These are phyloP conservation scores for Theobroma grandiflorum DNA, from an alignment of 441 rosid genomes.

Conservation along the genomic window DNA sequence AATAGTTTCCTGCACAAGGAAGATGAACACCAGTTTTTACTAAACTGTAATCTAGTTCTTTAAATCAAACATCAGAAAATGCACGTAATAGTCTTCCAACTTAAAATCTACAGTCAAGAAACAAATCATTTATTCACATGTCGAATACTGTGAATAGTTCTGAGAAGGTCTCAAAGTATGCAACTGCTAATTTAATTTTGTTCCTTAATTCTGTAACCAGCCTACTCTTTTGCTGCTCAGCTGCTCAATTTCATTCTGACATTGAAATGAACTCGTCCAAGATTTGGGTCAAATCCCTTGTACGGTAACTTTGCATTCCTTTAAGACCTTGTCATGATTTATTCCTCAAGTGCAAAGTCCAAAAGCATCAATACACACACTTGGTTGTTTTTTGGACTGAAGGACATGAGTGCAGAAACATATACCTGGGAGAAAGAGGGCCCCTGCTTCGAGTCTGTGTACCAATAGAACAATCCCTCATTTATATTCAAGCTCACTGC, in stretches of 20 bases:
- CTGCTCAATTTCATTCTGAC: too few relatives aligned
- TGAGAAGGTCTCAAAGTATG: too few relatives aligned
- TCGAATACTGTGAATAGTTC: too few relatives aligned
- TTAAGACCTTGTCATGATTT: not conserved
- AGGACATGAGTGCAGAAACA: constrained; percentile 20
- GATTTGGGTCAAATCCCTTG: not conserved
- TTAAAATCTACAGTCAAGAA: not conserved
- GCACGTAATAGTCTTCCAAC: not conserved
- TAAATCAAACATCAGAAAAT: not conserved
- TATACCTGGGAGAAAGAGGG: constrained; percentile 89
- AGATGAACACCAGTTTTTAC: not conserved
- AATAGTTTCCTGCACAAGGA: constrained; percentile 72
- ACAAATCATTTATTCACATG: too few relatives aligned
- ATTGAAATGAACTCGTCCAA: too few relatives aligned
- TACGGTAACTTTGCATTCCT: not conserved
- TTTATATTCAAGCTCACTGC: constrained; percentile 77
- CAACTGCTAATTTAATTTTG: too few relatives aligned
- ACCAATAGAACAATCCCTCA: constrained; percentile 97
- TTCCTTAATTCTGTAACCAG: too few relatives aligned
- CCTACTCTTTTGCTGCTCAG: too few relatives aligned
- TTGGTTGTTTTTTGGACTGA: not conserved
- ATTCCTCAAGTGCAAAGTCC: not conserved
- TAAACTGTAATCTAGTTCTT: not conserved
- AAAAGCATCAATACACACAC: not conserved
- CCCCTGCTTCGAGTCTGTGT: constrained; percentile 80